phyloP scores from a whole-genome alignment of 2,329 filamentous ascomycete genomes.

The Alternaria postmessia region DNA sequence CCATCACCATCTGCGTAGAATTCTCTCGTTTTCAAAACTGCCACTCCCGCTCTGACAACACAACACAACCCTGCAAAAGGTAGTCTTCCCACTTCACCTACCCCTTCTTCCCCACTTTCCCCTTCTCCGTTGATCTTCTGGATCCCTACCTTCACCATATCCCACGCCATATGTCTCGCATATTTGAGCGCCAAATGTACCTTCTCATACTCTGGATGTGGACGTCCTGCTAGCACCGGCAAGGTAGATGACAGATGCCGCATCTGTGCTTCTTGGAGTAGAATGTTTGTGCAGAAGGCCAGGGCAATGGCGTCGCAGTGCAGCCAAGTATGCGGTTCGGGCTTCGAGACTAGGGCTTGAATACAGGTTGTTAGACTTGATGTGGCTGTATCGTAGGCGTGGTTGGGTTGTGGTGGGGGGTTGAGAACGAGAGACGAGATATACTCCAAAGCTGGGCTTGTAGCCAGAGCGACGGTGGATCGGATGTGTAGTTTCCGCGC shows the following conservation, averaged over 20 bases:
- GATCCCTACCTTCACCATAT: constrained; percentile 20
- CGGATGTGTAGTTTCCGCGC: constrained; percentile 22
- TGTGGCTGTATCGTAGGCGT: too few relatives aligned
- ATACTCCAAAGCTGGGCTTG: constrained; percentile 19
- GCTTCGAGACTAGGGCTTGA: constrained; percentile 15
- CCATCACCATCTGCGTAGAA: not conserved
- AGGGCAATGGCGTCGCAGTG: constrained; percentile 26
- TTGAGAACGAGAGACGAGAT: not conserved
- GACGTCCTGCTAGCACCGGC: not conserved
- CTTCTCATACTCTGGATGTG: constrained; percentile 1
- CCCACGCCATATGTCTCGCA: constrained; percentile 26
- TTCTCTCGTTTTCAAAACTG: constrained; percentile 17
- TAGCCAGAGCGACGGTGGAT: constrained; percentile 14
- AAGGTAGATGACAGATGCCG: not conserved
- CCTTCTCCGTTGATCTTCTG: constrained; percentile 7
- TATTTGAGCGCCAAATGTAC: constrained; percentile 18
- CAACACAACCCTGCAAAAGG: constrained; percentile 24
- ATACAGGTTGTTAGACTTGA: too few relatives aligned
- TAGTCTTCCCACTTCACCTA: constrained; percentile 1
- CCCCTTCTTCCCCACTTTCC: too few relatives aligned
- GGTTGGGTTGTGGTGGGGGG: not conserved
- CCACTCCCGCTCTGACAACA: constrained; percentile 22
- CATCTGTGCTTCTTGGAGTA: constrained; percentile 3
- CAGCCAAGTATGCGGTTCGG: constrained; percentile 19
- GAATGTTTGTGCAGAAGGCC: constrained; percentile 22